phyloP scores from a whole-genome alignment of 306 rosid genomes.

The Cucumis cinereus region DNA sequence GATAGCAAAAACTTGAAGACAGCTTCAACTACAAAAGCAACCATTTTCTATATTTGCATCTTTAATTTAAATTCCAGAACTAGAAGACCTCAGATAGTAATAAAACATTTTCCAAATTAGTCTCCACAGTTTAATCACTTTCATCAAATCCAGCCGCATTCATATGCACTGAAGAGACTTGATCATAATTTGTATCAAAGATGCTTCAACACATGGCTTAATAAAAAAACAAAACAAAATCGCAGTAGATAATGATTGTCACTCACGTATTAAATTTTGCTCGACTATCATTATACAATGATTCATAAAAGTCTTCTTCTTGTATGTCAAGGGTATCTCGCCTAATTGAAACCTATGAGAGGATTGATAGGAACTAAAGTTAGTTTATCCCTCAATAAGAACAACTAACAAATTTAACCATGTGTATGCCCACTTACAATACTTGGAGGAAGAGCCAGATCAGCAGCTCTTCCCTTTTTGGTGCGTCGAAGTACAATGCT shows the following conservation, averaged over 20 bases:
- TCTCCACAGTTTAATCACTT: background rate
- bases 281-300: conserved; percentile 74
- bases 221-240: background rate
- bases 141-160: background rate
- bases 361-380: background rate
- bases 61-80: background rate
- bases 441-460: conserved; percentile 93
- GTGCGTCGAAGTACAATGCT: conserved; percentile 69
- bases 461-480: conserved; percentile 85
- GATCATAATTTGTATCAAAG: background rate
- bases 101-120: background rate
- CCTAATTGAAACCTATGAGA: conserved; percentile 64
- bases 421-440: conserved; percentile 45
- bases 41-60: background rate
- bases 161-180: background rate
- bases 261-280: conserved; percentile 73
- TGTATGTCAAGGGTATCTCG: conserved; percentile 58
- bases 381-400: background rate
- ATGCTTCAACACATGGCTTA: background rate
- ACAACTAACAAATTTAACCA: background rate
- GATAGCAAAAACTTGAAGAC: background rate
- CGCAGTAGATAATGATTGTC: conserved; percentile 7
- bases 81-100: background rate
- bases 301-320: conserved; percentile 81
- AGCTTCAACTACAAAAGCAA: background rate